Conservation (phyloP, 345 rosid genomes). For the Lepidium didymum region DNA sequence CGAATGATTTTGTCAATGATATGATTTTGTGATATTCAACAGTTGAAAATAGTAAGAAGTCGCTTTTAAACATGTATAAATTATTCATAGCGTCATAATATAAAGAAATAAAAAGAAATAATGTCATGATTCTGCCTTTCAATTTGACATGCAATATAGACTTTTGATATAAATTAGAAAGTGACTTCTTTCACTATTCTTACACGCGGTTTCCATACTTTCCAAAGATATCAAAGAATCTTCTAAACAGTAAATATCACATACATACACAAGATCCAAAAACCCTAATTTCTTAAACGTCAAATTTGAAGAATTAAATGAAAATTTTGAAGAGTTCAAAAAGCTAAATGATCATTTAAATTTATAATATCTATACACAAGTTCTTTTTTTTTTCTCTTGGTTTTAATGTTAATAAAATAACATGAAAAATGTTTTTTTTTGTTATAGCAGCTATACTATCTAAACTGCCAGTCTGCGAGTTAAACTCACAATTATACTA, state of each 20-base stretch:
- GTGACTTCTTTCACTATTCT: slow-evolving; percentile 28
- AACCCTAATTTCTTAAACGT: background rate
- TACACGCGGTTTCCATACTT: slow-evolving; percentile 32
- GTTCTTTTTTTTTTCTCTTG: too few relatives aligned
- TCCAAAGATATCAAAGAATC: background rate
- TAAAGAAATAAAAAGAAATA: slow-evolving; percentile 9
- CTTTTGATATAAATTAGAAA: slow-evolving; percentile 25
- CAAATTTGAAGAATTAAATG: background rate
- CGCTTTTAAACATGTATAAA: background rate
- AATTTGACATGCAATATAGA: slow-evolving; percentile 27
- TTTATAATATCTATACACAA: too few relatives aligned
- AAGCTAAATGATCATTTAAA: background rate
- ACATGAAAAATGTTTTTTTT: too few relatives aligned
- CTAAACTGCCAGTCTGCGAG: background rate
- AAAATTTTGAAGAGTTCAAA: background rate
- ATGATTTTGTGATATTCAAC: background rate
- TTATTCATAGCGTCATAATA: slow-evolving; percentile 5
- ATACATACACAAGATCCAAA: background rate
- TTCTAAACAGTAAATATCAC: background rate
- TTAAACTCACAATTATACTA: background rate
- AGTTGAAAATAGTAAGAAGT: slow-evolving; percentile 11
- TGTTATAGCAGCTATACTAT: too few relatives aligned
- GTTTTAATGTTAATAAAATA: too few relatives aligned
- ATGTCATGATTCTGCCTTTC: slow-evolving; percentile 14
- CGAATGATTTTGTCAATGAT: slow-evolving; percentile 10